A percentile compares a stretch with the other conserved stretches of the same genome.
Conservation (phyloP, 1,284 basidiomycete genomes). For the Ganoderma resinaceum region DNA sequence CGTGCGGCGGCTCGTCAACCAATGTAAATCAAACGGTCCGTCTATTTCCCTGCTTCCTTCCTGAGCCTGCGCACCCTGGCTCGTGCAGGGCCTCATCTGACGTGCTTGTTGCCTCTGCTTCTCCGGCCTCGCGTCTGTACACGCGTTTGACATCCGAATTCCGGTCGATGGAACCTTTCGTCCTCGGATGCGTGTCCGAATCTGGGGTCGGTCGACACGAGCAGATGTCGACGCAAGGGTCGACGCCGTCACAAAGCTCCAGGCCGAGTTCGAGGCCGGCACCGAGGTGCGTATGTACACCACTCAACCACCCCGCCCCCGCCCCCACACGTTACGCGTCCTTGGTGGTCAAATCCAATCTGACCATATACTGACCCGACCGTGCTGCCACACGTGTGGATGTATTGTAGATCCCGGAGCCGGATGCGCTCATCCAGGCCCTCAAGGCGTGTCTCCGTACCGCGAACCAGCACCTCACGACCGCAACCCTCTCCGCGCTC, state of each 20-base stretch:
- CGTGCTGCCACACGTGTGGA: background rate
- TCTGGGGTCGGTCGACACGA: background rate
- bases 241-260: constrained; percentile 79
- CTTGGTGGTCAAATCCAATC: background rate
- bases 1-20: constrained; percentile 67
- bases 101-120: constrained; percentile 6
- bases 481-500: constrained; percentile 70
- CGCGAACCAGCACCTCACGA: constrained; percentile 84
- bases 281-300: constrained; percentile 58
- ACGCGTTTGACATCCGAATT: constrained; percentile 17
- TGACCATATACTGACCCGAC: background rate
- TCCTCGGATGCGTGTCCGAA: background rate
- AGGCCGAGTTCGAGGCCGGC: constrained; percentile 73
- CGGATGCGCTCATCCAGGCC: constrained; percentile 69
- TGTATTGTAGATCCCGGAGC: constrained; percentile 63
- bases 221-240: constrained; percentile 81
- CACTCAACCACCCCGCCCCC: constrained; percentile 2
- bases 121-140: constrained; percentile 4
- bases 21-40: constrained; percentile 75
- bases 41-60: constrained; percentile 9
- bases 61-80: constrained; percentile 6
- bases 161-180: constrained; percentile 1
- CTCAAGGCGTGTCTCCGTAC: constrained; percentile 81
- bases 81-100: constrained; percentile 15
- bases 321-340: constrained; percentile 1